These are phyloP conservation scores for Claviceps humidiphila DNA, from an alignment of 2,329 filamentous ascomycete genomes.

Conservation along the genomic window DNA sequence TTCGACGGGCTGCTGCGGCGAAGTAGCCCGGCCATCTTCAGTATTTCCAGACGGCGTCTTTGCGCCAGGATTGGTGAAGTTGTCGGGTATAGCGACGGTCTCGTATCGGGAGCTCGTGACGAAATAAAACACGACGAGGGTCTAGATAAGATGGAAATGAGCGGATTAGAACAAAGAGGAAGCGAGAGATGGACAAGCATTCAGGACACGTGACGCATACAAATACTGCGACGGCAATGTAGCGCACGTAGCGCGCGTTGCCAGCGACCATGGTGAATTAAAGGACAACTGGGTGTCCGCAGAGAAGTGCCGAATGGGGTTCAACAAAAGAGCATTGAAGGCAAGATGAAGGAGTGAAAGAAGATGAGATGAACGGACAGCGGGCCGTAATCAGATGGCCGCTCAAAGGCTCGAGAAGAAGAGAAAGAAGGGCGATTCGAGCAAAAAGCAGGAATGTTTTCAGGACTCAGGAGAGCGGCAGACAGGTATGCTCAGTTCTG, in stretches of 20 bases:
- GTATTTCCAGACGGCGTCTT: neutral
- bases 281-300: neutral
- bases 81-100: conserved; percentile 18
- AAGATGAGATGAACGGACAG: neutral
- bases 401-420: neutral
- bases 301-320: neutral
- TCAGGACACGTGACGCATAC: conserved; percentile 38
- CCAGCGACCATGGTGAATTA: conserved; percentile 44
- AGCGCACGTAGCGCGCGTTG: conserved; percentile 61
- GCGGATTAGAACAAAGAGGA: neutral
- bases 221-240: conserved; percentile 70
- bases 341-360: neutral
- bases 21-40: neutral
- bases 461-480: neutral
- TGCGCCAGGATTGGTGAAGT: neutral
- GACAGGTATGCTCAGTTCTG: too few relatives aligned
- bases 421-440: neutral
- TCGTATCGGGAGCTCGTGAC: conserved; percentile 48
- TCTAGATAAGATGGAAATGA: conserved; percentile 21
- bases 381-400: neutral
- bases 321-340: neutral
- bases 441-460: neutral
- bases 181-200: neutral
- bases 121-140: conserved; percentile 67
- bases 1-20: conserved; percentile 7